Percentiles rank a stretch among this genome's conserved stretches.
phyloP scores from a whole-genome alignment of 176 grass and related monocot species.

The Cymbopogon citratus region DNA sequence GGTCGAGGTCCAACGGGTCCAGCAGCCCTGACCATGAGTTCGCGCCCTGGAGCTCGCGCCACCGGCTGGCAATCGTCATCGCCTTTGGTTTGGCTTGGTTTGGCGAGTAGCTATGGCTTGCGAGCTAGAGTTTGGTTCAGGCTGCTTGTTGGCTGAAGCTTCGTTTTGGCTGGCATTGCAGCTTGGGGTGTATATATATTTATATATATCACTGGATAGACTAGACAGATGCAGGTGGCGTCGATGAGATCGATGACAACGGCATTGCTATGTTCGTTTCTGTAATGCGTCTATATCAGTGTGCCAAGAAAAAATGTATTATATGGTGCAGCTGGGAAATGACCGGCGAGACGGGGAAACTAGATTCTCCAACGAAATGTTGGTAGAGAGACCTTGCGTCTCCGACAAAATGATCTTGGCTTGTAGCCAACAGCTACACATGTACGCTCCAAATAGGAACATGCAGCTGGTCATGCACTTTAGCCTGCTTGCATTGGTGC shows the following conservation, averaged over 20 bases:
- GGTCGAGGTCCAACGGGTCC: constrained; percentile 63
- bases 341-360: not conserved
- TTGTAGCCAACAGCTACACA: not conserved
- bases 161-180: not conserved
- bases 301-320: not conserved
- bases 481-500: not conserved
- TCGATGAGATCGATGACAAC: not conserved
- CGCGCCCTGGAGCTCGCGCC: constrained; percentile 67
- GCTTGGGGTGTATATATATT: not conserved
- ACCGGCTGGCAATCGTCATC: constrained; percentile 51
- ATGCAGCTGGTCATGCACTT: not conserved
- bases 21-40: constrained; percentile 60
- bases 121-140: not conserved
- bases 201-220: not conserved
- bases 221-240: not conserved
- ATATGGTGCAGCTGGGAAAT: not conserved
- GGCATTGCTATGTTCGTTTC: not conserved
- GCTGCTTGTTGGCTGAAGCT: not conserved
- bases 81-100: not conserved
- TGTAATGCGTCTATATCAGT: not conserved
- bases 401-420: not conserved
- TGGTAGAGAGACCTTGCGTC: not conserved
- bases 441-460: not conserved
- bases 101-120: not conserved
- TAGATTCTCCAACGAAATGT: not conserved